Evolutionary conservation across 441 rosid genomes (phyloP).

Genomic region (Euphorbia corollata): DNA sequence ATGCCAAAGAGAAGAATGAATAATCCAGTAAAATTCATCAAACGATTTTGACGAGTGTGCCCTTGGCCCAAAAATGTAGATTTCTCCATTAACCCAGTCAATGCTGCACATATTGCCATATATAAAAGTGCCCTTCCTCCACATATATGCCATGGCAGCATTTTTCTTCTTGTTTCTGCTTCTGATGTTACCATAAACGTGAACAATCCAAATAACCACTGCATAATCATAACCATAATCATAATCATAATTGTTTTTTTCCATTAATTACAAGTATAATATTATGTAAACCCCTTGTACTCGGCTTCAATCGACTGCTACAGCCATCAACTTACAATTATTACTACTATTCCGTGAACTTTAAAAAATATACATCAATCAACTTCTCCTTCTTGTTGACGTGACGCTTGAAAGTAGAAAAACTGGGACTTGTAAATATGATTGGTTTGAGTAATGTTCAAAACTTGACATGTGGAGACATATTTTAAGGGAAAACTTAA

Average conservation of each 20-base stretch:
- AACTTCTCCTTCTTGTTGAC: too few species aligned
- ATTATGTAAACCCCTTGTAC: too few species aligned
- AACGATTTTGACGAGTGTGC: conserved; percentile 36
- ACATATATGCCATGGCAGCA: conserved; percentile 68
- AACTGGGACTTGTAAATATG: too few species aligned
- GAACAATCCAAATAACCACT: conserved; percentile 65
- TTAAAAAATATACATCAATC: too few species aligned
- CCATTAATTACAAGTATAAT: too few species aligned
- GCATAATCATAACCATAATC: background rate
- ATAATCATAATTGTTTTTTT: background rate
- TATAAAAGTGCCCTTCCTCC: conserved; percentile 62
- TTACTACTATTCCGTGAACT: too few species aligned
- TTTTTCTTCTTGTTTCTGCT: conserved; percentile 10
- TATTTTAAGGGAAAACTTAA: too few species aligned
- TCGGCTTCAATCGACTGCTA: too few species aligned
- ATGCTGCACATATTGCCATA: conserved; percentile 69
- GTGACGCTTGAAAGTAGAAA: too few species aligned
- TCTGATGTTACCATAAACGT: conserved; percentile 35
- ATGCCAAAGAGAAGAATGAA: conserved; percentile 64
- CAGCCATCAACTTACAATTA: too few species aligned
- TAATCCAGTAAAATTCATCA: conserved; percentile 63
- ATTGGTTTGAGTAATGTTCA: too few species aligned
- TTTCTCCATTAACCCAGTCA: conserved; percentile 68
- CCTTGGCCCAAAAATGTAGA: conserved; percentile 22
- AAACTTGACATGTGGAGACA: too few species aligned